Base-by-base conservation (phyloP, 441 rosid genomes). In the Eruca vesicaria region DNA sequence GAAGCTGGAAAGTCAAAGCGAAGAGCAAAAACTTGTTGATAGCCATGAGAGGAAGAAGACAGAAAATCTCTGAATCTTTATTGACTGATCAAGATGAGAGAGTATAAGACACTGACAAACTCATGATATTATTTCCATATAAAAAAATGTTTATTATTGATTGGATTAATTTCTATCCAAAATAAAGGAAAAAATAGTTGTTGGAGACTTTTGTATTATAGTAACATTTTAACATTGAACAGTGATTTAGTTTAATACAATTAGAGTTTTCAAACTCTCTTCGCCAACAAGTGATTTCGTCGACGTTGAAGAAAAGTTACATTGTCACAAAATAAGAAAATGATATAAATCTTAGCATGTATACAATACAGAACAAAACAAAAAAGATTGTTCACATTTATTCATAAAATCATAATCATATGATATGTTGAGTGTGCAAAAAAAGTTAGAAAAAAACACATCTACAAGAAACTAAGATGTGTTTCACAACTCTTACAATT, bases 1-100 rank as follows among this genome's bases (percentile, higher is more conserved):
- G 65, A 4, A 66, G 56, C 6, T 72, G 81, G 15, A 43, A 38
- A 67, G 77, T 68, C 55, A 72, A 62, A 21, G n/a, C 3, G 43
- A 67, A 67, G 70, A 72, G 6, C 18, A 41, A 15, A 53, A 15
- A 12, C 16, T 58, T 19, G 52, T 14, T 26, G 6, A 28, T 67
- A 72, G 69, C 74, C 81, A 55, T 55, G 59, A 15, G 16, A 28
- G 38, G 23, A 68, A 52, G 26, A 50, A 3, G 38, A 31, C 29
- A 19, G 55, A 15, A 6, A 59, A n/a, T 7, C 7, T 6, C 15
- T 74, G 12, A 9, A 9, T 35, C 41, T 9, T 35, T 10, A 9
- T 35, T 9, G 41, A 33, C 45, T 11, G 45, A 12, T 38, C 6
- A 12, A 38, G 50, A 43, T 14, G 50, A 43, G 50, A 43, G 50